Percentiles rank a stretch among this genome's conserved stretches.
Conservation (phyloP, 805 yeast species). For the Phaffomyces opuntiae region DNA sequence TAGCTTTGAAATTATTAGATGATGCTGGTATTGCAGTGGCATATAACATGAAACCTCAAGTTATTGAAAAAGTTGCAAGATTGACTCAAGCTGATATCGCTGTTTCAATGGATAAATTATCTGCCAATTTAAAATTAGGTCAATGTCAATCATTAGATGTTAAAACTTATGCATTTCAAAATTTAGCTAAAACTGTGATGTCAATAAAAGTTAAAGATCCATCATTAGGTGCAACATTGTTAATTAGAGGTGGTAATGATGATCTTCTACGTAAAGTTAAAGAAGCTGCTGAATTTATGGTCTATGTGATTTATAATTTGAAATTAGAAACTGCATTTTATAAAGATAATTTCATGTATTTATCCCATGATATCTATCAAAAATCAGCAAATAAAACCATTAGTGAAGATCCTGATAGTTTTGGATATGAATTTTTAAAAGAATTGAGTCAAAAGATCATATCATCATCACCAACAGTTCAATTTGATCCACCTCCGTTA, state of each 20-base stretch:
- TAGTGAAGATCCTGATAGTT: conserved; percentile 20
- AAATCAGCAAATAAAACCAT: conserved; percentile 11
- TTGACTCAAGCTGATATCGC: conserved; percentile 81
- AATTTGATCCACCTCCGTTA: conserved; percentile 62
- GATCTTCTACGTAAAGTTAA: conserved; percentile 61
- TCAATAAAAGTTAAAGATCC: conserved; percentile 71
- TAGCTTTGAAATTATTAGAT: conserved; percentile 65
- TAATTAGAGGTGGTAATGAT: conserved; percentile 72
- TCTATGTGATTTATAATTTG: conserved; percentile 70
- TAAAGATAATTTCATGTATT: conserved; percentile 59
- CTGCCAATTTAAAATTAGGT: conserved; percentile 68
- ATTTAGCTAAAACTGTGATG: conserved; percentile 62
- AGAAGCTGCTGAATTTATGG: conserved; percentile 72
- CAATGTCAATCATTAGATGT: conserved; percentile 67
- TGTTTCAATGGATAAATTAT: conserved; percentile 77
- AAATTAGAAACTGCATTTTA: conserved; percentile 72
- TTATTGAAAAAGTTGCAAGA: conserved; percentile 69
- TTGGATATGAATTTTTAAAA: conserved; percentile 31
- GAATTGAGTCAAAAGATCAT: conserved; percentile 45
- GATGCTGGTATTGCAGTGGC: conserved; percentile 78
- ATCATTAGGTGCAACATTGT: conserved; percentile 75
- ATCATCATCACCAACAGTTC: conserved; percentile 82
- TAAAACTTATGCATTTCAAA: conserved; percentile 51
- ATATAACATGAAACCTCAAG: conserved; percentile 72
- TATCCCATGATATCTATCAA: conserved; percentile 33